Evolutionary conservation across 1,139 yeast genomes (phyloP), one percentile per base, ranked within the genome.

Genomic region (Suhomyces wounanorum): DNA sequence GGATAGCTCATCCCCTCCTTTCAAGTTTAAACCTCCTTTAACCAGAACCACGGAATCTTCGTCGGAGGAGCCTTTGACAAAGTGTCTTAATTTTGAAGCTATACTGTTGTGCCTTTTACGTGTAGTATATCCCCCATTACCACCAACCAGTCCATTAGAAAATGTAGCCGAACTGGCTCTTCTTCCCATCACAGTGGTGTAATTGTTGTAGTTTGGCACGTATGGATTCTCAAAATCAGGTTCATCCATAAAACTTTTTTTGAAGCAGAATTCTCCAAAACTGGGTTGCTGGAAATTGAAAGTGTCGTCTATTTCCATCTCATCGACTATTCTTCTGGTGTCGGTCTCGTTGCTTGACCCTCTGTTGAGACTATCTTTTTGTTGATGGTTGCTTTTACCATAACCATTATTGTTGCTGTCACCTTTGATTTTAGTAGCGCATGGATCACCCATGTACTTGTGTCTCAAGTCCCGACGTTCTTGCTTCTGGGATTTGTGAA

Each of bases 31-130:
- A 5, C 36, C 42, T 18, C 10, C 26, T 33, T 43, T 40, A 21
- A 21, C 28, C n/a, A 47, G 51, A 13, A 44, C 44, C 7, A 38
- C 17, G 10, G 45, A 35, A 18, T 50, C 52, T 14, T 47, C 49
- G 36, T 48, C 54, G 33, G 52, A 48, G 6, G 55, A 48, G 11
- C 59, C 55, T 41, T 44, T 52, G 33, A 58, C 56, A 14, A 59
- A 51, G 14, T 50, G 51, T 10, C 56, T 43, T 9, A 56, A 49
- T 36, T 48, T 44, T 42, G 56, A 36, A 14, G 49, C 48, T 43
- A 51, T 48, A 26, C 49, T 43, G n/a, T 47, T 43, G 42, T 48
- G 43, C 26, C 49, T 40, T 44, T 50, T 45, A 25, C 17, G 38
- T 11, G 16, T 8, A n/a, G 28, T 25, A 16, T 28, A 23, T 9